Percentiles rank a stretch among this genome's conserved stretches.
Conservation (phyloP, 192 early-diverging fungal genomes). For the Lunasporangiospora selenospora region DNA sequence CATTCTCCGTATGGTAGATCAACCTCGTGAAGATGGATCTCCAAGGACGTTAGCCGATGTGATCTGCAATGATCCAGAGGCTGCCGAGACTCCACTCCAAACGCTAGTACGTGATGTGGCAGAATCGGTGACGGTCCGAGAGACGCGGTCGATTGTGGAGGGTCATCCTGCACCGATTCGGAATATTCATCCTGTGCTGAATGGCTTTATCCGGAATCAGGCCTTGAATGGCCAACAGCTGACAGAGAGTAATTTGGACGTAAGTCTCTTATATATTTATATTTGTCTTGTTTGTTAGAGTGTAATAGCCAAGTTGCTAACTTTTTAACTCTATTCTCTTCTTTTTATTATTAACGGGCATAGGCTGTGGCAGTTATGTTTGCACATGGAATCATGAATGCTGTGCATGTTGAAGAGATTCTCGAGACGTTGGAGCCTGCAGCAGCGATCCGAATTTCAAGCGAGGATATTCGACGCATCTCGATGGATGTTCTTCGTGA, state of each 20-base stretch:
- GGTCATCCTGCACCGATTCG: constrained; percentile 36
- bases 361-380: constrained; percentile 47
- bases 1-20: constrained; percentile 47
- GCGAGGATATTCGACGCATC: constrained; percentile 37
- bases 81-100: constrained; percentile 19
- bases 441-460: constrained; percentile 22
- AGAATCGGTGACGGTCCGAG: constrained; percentile 35
- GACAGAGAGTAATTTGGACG: constrained; percentile 41
- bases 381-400: constrained; percentile 40
- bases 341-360: background rate
- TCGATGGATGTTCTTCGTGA: constrained; percentile 41
- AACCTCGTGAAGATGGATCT: constrained; percentile 47
- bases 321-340: background rate
- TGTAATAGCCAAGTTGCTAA: background rate
- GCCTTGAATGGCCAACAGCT: constrained; percentile 38
- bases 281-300: background rate
- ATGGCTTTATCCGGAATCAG: constrained; percentile 36
- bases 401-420: constrained; percentile 39
- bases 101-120: constrained; percentile 43
- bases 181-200: constrained; percentile 40
- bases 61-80: constrained; percentile 42
- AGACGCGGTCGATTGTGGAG: constrained; percentile 41
- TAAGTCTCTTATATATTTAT: constrained; percentile 6
- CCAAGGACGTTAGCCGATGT: constrained; percentile 42
- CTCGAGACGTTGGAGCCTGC: constrained; percentile 31